These are phyloP conservation scores for Lentinula guzmanii DNA, from an alignment of 768 basidiomycete species.

Conservation along the genomic window DNA sequence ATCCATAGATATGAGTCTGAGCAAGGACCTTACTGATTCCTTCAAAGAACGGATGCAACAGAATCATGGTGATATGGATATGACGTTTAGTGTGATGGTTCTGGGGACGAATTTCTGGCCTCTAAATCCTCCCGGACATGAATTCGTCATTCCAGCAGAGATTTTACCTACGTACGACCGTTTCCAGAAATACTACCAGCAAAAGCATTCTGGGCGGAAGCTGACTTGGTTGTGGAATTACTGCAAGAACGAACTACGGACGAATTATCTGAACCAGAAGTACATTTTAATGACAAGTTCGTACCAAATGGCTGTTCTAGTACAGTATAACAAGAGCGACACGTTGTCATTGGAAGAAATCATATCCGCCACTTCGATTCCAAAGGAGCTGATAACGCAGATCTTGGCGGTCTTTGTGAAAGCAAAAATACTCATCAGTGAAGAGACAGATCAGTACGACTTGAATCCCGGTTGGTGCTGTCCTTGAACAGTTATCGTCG, in stretches of 20 bases:
- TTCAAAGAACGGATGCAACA: slow-evolving; percentile 93
- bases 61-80: slow-evolving; percentile 78
- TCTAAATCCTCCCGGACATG: slow-evolving; percentile 72
- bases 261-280: slow-evolving; percentile 89
- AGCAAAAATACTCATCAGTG: slow-evolving; percentile 83
- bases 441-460: slow-evolving; percentile 87
- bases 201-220: slow-evolving; percentile 91
- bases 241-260: slow-evolving; percentile 92
- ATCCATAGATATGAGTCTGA: slow-evolving; percentile 74
- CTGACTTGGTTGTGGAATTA: slow-evolving; percentile 99
- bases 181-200: slow-evolving; percentile 90
- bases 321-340: slow-evolving; percentile 92
- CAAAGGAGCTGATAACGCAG: slow-evolving; percentile 59
- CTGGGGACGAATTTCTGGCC: slow-evolving; percentile 98
- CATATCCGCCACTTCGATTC: slow-evolving; percentile 56
- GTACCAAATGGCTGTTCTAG: slow-evolving; percentile 91
- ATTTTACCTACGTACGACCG: slow-evolving; percentile 84
- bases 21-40: slow-evolving; percentile 90
- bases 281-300: slow-evolving; percentile 95
- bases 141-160: slow-evolving; percentile 86
- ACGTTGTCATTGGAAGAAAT: slow-evolving; percentile 72
- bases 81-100: slow-evolving; percentile 91
- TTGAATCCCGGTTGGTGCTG: slow-evolving; percentile 62
- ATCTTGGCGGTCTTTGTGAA: slow-evolving; percentile 63
- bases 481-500: background rate